Base-by-base conservation (phyloP, 345 rosid genomes). In the Boechera retrofracta region DNA sequence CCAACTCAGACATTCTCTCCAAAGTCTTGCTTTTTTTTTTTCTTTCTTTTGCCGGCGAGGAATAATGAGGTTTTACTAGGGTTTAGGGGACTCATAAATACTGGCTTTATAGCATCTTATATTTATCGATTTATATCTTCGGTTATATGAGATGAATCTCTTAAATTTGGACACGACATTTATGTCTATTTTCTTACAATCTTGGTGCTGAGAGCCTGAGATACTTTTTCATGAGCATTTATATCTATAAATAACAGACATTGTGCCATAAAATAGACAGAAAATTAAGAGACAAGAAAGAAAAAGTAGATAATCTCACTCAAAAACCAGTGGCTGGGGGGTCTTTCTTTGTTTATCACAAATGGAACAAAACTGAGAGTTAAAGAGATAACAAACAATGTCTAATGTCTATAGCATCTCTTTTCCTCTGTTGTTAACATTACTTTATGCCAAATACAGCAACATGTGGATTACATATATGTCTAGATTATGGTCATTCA, bases 1-100 rank as follows among this genome's bases (percentile, higher is more conserved):
- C 87, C 12, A 52, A 44, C 5, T 73, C 76, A 10, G 85, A 55
- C 85, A 80, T 82, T 55, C 42, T 77, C 71, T 69, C 66, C 53
- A 36, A 53, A 4, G 28, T 26, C 2, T 9, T n/a, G n/a, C n/a
- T 38, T 8, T 5, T 6, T 15, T 47, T 36, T 54, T 6, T 16
- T 16, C 16, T 21, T 48, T 39, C 1, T 32, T 52, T 41, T 70
- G 75, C 32, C 80, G 75, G 80, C 76, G 33, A 29, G 4, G n/a
- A 26, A 61, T 55, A 31, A 21, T 68, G 10, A 21, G 48, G 47
- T n/a, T 60, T 61, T 13, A 32, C 63, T 76, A 68, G 79, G 69
- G 64, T 51, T 76, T 68, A 68, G 39, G 29, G 62, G 39, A 9
- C 47, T 53, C 29, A 15, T 39, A 39, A 26, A n/a, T 35, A 21